Percentiles rank a stretch among this genome's conserved stretches.
These are phyloP conservation scores for Seiridium unicorne DNA, from an alignment of 2,329 filamentous ascomycete genomes.

Conservation along the genomic window DNA sequence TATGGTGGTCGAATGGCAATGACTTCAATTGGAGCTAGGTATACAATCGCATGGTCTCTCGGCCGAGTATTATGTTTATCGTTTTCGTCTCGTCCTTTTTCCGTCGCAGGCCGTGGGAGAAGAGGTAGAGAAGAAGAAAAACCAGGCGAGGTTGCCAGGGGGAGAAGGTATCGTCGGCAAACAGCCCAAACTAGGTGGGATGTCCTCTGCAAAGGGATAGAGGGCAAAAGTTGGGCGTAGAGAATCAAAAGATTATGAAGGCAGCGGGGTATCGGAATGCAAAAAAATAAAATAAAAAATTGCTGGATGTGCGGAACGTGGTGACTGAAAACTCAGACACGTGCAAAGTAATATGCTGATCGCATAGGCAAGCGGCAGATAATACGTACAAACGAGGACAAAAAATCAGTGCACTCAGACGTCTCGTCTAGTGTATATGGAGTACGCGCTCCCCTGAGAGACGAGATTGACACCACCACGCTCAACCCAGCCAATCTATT, in stretches of 20 bases:
- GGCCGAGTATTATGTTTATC: neutral
- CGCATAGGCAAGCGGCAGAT: no score
- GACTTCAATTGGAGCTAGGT: neutral
- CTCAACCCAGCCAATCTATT: no score
- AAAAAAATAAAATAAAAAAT: neutral
- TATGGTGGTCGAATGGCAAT: neutral
- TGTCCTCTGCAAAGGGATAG: neutral
- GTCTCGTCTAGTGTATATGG: no score
- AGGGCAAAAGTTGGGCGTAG: neutral
- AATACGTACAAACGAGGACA: no score
- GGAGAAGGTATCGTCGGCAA: neutral
- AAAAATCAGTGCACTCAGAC: no score
- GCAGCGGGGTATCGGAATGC: neutral
- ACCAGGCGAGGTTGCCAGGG: neutral
- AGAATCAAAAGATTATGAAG: neutral
- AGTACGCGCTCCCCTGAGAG: no score
- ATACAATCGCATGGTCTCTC: neutral
- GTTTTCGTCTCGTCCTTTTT: neutral
- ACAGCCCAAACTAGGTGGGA: neutral
- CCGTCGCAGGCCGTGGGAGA: neutral
- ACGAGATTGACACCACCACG: no score
- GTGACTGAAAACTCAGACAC: neutral
- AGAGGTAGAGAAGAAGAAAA: neutral
- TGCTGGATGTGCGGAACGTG: neutral
- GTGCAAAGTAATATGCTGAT: neutral